A percentile compares a stretch with the other conserved stretches of the same genome.
Evolutionary conservation across 306 rosid species (phyloP).

Genomic region (Prosopis cineraria): DNA sequence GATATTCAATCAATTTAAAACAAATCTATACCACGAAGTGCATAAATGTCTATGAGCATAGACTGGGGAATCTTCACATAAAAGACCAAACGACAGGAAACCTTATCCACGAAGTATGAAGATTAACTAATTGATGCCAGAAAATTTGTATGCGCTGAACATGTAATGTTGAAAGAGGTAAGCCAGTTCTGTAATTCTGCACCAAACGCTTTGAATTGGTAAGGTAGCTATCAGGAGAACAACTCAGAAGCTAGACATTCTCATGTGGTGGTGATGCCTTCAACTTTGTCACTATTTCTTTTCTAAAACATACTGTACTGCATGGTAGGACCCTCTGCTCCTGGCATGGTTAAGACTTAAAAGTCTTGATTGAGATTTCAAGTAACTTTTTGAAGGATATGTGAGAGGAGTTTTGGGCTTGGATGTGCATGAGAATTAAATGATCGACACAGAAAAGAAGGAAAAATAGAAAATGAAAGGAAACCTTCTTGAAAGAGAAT

Average conservation of each 20-base stretch:
- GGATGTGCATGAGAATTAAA: not conserved
- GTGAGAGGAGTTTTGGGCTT: not conserved
- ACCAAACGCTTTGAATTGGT: not conserved
- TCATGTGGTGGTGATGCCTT: conserved; percentile 25
- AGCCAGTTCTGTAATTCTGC: not conserved
- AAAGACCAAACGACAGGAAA: not conserved
- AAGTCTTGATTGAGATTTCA: not conserved
- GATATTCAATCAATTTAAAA: not conserved
- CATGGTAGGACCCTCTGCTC: not conserved
- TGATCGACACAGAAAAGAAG: too few species aligned
- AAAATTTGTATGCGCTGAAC: too few species aligned
- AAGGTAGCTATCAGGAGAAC: not conserved
- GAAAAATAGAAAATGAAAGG: too few species aligned
- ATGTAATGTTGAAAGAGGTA: not conserved
- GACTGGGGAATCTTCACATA: too few species aligned
- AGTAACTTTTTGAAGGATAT: not conserved
- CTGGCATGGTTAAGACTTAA: not conserved
- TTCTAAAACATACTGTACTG: conserved; percentile 22
- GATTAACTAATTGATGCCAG: too few species aligned
- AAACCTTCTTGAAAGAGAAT: too few species aligned
- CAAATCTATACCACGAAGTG: too few species aligned
- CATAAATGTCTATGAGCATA: too few species aligned
- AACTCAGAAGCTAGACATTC: conserved; percentile 6
- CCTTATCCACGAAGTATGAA: too few species aligned
- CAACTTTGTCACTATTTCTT: conserved; percentile 1